A percentile compares a stretch with the other conserved stretches of the same genome.
phyloP scores from a whole-genome alignment of 1,284 basidiomycete species.

The Leccinum solheimii region DNA sequence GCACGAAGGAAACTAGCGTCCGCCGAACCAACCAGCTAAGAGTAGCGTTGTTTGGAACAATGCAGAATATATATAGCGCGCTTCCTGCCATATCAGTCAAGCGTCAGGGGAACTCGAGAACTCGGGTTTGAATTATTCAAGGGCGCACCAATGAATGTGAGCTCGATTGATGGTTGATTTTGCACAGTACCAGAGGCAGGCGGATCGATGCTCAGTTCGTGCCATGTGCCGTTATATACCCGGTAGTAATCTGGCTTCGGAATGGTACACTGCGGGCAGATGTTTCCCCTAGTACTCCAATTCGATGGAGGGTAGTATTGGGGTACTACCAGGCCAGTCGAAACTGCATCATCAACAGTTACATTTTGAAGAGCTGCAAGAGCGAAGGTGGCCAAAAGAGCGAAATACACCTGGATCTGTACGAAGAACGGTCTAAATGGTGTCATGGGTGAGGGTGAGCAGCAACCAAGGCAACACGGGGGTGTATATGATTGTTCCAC shows the following conservation, averaged over 20 bases:
- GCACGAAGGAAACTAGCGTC: slow-evolving; percentile 4
- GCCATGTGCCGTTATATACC: slow-evolving; percentile 21
- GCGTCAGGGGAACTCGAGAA: neutral
- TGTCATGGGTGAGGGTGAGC: neutral
- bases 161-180: slow-evolving; percentile 1
- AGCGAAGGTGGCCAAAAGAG: neutral
- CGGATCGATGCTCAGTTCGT: slow-evolving; percentile 12
- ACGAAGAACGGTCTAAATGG: neutral
- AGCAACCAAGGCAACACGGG: neutral
- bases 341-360: slow-evolving; percentile 22
- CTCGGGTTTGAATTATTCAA: neutral
- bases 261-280: neutral
- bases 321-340: slow-evolving; percentile 2
- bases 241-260: neutral
- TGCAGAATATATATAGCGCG: slow-evolving; percentile 26
- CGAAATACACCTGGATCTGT: neutral
- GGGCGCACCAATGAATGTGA: slow-evolving; percentile 18
- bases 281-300: neutral
- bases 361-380: slow-evolving; percentile 16
- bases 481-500: neutral
- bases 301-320: slow-evolving; percentile 6
- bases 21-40: neutral
- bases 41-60: slow-evolving; percentile 11
- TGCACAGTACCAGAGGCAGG: neutral
- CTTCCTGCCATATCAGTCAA: slow-evolving; percentile 7